Evolutionary conservation across 345 rosid species (phyloP), one percentile per base, ranked within the genome.

Genomic region (Erucastrum elatum): DNA sequence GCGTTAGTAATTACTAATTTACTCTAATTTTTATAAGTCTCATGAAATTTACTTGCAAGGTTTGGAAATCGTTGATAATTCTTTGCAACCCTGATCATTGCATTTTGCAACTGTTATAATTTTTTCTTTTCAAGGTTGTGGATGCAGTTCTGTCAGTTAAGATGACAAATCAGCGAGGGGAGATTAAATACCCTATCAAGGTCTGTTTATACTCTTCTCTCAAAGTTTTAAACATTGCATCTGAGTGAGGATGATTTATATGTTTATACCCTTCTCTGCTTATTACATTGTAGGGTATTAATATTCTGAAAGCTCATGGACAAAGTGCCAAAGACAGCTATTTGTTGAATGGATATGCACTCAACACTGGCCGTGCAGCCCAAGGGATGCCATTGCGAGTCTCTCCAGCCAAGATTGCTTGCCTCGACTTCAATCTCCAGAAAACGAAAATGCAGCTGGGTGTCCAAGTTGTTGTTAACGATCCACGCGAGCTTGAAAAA

Each of bases 401-500:
- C 72, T 83, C 94, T 61, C 91, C 98, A 35, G 94, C 99, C 44
- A 93, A 81, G 85, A 88, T 95, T 79, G 98, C 99, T 9, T 90
- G 96, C 82, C 98, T 93, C 56, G 99, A 96, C 85, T 91, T 96
- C 68, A 96, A 93, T 81, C 92, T 96, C 66, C 97, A 96, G 87
- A 96, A 88, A 84, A 91, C 96, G 64, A 96, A 96, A 85, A 90
- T 93, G 97, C 98, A 91, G 82, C 37, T 93, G 84, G 99, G 97
- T 77, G 88, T 96, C 82, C 99, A 95, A 84, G 96, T 95, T 61
- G 83, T 95, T 34, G 98, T 95, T 62, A 81, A 80, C 37, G 96
- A 95, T 88, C 99, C 99, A 30, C 91, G 97, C 84, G 99, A 95
- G 84, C 99, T 95, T 37, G 99, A 95, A 81, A 95, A 88, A 78